Base-by-base conservation (phyloP, 2,329 filamentous ascomycete species). In the Fusarium heterosporum region DNA sequence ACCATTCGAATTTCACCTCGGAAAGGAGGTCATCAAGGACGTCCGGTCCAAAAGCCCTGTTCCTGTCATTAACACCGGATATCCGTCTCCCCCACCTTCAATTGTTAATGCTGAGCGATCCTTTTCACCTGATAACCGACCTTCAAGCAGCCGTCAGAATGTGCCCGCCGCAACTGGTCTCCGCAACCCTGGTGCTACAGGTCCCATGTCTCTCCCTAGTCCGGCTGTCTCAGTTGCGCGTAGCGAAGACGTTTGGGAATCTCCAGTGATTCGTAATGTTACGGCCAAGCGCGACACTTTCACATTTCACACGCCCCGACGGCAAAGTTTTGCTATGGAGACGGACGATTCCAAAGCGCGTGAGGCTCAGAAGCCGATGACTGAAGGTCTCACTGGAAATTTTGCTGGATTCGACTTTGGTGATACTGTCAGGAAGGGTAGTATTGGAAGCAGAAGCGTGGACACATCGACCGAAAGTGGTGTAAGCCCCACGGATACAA, bases 281-380 rank as follows among this genome's bases (percentile, higher is more conserved):
- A 67, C 72, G n/a, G 83, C 84, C 5, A 83, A 82, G 71, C 82
- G 84, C 30, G 83, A 87, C 41, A 85, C 83, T 2, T 68, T 84
- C 14, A 82, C 82, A 0, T 80, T 84, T 19, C 78, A 79, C 62
- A 77, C 79, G 0, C 78, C 82, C 3, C 78, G 80, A 19, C 78
- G 82, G 34, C 78, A 78, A 43, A 87, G 85, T 67, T 77, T 86
- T 53, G 80, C 81, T 6, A 82, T 83, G 76, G 80, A 81, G 56
- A 77, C 85, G 13, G 81, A 85, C 32, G 34, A 36, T 36, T n/a
- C 34, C 16, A 36, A 36, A 17, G 52, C 60, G 41, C 65, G 40
- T 10, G 43, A 63, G 32, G 58, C 26, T 9, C 58, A 64, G 4
- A 73, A 68, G 34, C 72, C 68, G 0, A 72, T 72, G 52, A 62